Evolutionary conservation across 768 basidiomycete genomes (phyloP).

Genomic region (Pulveroboletus sp.): DNA sequence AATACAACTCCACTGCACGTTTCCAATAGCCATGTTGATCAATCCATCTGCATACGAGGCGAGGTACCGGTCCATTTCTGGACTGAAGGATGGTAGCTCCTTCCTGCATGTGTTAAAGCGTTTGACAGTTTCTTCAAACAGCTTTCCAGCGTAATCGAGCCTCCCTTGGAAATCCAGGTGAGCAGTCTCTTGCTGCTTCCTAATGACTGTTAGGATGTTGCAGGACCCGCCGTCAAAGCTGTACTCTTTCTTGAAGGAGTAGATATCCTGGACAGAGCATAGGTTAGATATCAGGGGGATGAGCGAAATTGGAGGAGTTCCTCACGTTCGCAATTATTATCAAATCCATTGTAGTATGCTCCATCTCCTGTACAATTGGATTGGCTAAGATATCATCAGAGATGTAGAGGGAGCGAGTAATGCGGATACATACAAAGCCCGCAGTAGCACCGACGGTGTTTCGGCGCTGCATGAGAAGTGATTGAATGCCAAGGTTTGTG

Average conservation of each 20-base stretch:
- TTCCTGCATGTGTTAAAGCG: constrained; percentile 2
- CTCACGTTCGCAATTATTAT: constrained; percentile 11
- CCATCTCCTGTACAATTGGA: constrained; percentile 10
- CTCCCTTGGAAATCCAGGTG: constrained; percentile 13
- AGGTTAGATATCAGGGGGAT: not conserved
- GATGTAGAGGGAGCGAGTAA: not conserved
- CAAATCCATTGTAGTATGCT: constrained; percentile 4
- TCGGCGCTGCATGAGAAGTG: constrained; percentile 10
- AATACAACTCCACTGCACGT: constrained; percentile 11
- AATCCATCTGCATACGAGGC: constrained; percentile 7
- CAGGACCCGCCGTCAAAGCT: constrained; percentile 2
- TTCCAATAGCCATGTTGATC: constrained; percentile 5
- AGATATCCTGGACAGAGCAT: constrained; percentile 6
- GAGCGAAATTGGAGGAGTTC: not conserved
- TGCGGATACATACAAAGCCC: not conserved
- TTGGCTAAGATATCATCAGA: constrained; percentile 8
- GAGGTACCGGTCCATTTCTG: constrained; percentile 7
- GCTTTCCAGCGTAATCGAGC: constrained; percentile 3
- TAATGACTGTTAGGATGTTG: constrained; percentile 11
- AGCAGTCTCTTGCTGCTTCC: constrained; percentile 4
- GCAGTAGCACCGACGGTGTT: not conserved
- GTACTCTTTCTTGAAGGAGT: constrained; percentile 17
- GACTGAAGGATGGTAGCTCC: constrained; percentile 7
- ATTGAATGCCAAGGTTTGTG: constrained; percentile 2
- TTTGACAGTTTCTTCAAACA: constrained; percentile 4